A percentile compares a stretch with the other conserved stretches of the same genome.
These are phyloP conservation scores for Cutaneotrichosporon sp. DNA, from an alignment of 1,284 basidiomycete genomes.

Conservation along the genomic window DNA sequence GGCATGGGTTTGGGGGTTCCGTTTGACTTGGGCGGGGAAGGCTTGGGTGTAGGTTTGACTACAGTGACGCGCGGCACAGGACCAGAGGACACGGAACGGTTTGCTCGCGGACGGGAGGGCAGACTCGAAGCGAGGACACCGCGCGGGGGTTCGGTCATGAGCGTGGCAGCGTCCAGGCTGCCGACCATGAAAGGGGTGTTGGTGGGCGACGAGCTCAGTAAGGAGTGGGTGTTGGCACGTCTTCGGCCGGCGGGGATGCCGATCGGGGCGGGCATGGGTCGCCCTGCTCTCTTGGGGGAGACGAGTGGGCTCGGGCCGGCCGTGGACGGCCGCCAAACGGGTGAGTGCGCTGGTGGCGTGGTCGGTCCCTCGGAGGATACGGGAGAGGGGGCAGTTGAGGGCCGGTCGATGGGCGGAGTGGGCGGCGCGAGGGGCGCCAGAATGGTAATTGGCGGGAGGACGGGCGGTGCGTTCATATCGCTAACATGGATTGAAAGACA, in stretches of 20 bases:
- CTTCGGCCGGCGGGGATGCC: slow-evolving; percentile 12
- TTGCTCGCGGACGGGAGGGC: background rate
- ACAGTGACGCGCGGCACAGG: background rate
- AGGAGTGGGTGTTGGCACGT: slow-evolving; percentile 3
- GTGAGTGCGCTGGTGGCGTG: background rate
- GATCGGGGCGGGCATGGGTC: slow-evolving; percentile 9
- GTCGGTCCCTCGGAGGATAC: background rate
- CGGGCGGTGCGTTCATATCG: background rate
- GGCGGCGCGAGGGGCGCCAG: background rate
- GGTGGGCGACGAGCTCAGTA: background rate
- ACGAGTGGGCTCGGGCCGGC: background rate
- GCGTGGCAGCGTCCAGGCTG: background rate
- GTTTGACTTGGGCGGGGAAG: background rate
- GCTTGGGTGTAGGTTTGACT: too few species aligned
- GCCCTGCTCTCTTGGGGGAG: background rate
- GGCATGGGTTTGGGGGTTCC: background rate
- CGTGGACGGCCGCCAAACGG: background rate
- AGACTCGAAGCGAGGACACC: slow-evolving; percentile 11
- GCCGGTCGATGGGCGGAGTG: background rate
- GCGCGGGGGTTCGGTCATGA: background rate
- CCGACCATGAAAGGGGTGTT: background rate
- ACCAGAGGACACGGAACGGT: background rate
- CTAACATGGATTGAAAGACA: background rate
- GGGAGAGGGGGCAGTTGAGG: background rate
- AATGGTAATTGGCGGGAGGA: background rate